These are phyloP conservation scores for Stereum hirsutum DNA, from an alignment of 1,284 basidiomycete species.

Conservation along the genomic window DNA sequence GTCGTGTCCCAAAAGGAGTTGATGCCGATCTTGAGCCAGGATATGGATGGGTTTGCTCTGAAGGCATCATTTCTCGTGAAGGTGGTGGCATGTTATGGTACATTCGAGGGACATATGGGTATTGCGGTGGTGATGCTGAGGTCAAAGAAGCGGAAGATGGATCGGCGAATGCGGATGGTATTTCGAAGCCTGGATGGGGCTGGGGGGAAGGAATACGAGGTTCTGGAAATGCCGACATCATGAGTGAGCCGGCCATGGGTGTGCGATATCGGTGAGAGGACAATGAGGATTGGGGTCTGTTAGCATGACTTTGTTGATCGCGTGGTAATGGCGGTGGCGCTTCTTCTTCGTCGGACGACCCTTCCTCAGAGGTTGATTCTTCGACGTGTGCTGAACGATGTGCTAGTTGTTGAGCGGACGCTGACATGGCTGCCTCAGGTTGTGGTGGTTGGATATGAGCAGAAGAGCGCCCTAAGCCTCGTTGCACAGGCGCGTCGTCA, in stretches of 20 bases:
- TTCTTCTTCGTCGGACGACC: conserved; percentile 35
- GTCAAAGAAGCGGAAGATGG: conserved; percentile 28
- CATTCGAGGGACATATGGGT: too few relatives aligned
- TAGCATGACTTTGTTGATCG: conserved; percentile 22
- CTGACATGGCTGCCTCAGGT: too few relatives aligned
- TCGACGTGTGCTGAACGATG: too few relatives aligned
- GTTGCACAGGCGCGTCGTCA: conserved; percentile 37
- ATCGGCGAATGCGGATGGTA: conserved; percentile 62
- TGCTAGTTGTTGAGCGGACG: too few relatives aligned
- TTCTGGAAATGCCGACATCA: conserved; percentile 46
- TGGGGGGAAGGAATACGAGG: conserved; percentile 33
- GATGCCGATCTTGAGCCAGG: conserved; percentile 25
- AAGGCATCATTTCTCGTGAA: conserved; percentile 26
- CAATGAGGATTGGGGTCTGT: conserved; percentile 60
- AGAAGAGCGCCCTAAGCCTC: conserved; percentile 18
- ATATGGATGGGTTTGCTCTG: conserved; percentile 15
- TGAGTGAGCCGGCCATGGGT: conserved; percentile 54
- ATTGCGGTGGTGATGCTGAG: conserved; percentile 28
- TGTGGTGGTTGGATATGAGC: conserved; percentile 11
- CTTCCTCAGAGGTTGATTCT: conserved; percentile 30
- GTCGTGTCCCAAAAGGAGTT: conserved; percentile 26
- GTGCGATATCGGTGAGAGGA: conserved; percentile 71
- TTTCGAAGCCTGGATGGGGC: conserved; percentile 64
- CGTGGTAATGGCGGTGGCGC: conserved; percentile 28
- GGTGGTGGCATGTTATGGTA: conserved; percentile 25